Percentiles rank a stretch among this genome's conserved stretches.
These are phyloP conservation scores for Voacanga thouarsii DNA, from an alignment of 257 asterid species.

Conservation along the genomic window DNA sequence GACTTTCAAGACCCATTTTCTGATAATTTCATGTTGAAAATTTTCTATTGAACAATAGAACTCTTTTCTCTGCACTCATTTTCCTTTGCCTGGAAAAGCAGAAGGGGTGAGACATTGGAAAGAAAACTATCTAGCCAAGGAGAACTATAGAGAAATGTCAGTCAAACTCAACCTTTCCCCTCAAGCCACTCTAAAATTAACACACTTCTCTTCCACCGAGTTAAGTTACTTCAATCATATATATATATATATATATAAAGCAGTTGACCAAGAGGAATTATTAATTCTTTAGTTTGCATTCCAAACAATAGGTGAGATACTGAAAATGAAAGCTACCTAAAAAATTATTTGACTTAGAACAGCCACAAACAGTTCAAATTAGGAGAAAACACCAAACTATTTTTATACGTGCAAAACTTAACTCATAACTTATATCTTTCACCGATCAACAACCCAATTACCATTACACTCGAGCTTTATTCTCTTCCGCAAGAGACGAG, in stretches of 20 bases:
- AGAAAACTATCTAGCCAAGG: not conserved
- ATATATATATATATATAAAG: not conserved
- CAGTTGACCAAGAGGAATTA: constrained; percentile 28
- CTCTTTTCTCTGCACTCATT: too few relatives aligned
- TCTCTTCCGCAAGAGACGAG: too few relatives aligned
- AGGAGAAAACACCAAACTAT: too few relatives aligned
- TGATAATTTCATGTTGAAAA: too few relatives aligned
- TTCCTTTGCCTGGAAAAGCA: not conserved
- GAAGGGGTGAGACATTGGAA: not conserved
- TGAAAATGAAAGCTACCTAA: constrained; percentile 37
- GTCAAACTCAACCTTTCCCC: constrained; percentile 4
- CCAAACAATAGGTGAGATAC: constrained; percentile 28
- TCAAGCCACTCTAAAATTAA: not conserved
- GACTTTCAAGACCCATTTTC: too few relatives aligned
- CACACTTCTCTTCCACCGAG: not conserved
- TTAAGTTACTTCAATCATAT: not conserved
- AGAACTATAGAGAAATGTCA: not conserved
- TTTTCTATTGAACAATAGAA: too few relatives aligned
- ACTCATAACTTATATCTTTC: too few relatives aligned
- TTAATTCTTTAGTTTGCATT: constrained; percentile 19
- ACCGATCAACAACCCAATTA: too few relatives aligned
- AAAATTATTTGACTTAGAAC: constrained; percentile 1
- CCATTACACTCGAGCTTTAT: too few relatives aligned
- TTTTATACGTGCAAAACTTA: too few relatives aligned
- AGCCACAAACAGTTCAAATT: not conserved